Conservation (phyloP, 192 early-diverging fungal genomes). For the Allomyces macrogynus region DNA sequence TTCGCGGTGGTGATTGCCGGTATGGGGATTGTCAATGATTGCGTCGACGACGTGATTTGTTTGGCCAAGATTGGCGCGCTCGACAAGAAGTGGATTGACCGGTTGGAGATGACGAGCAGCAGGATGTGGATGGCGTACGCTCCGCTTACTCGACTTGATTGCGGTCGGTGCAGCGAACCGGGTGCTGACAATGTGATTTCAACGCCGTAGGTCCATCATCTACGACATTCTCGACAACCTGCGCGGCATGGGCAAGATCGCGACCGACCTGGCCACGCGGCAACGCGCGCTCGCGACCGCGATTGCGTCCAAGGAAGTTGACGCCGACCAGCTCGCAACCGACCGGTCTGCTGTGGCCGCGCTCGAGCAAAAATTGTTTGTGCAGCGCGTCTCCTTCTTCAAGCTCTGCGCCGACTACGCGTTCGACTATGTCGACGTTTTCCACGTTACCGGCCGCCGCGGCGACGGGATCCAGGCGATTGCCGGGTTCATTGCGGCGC, state of each 20-base stretch:
- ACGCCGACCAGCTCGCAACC: neutral
- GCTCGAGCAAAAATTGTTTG: conserved; percentile 22
- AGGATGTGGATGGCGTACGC: conserved; percentile 38
- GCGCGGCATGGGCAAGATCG: conserved; percentile 13
- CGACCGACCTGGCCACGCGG: conserved; percentile 9
- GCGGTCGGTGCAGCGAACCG: no score
- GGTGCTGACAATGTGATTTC: no score
- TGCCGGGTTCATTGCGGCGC: neutral
- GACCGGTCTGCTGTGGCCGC: conserved; percentile 4
- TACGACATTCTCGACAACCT: conserved; percentile 41
- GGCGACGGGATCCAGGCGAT: neutral
- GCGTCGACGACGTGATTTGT: conserved; percentile 56
- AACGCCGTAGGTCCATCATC: conserved; percentile 19
- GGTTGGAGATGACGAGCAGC: conserved; percentile 36
- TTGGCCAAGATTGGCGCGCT: conserved; percentile 46
- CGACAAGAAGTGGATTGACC: conserved; percentile 21
- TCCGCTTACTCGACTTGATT: no score
- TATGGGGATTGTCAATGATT: conserved; percentile 39
- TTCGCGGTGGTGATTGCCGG: conserved; percentile 20
- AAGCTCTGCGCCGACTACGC: conserved; percentile 49
- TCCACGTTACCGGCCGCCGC: neutral
- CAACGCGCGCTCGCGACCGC: conserved; percentile 8
- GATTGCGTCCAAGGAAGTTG: neutral
- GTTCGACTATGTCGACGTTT: conserved; percentile 30
- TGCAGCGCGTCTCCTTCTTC: conserved; percentile 30